Conservation (phyloP, 2,329 filamentous ascomycete genomes). For the Domatiomyces globalis region DNA sequence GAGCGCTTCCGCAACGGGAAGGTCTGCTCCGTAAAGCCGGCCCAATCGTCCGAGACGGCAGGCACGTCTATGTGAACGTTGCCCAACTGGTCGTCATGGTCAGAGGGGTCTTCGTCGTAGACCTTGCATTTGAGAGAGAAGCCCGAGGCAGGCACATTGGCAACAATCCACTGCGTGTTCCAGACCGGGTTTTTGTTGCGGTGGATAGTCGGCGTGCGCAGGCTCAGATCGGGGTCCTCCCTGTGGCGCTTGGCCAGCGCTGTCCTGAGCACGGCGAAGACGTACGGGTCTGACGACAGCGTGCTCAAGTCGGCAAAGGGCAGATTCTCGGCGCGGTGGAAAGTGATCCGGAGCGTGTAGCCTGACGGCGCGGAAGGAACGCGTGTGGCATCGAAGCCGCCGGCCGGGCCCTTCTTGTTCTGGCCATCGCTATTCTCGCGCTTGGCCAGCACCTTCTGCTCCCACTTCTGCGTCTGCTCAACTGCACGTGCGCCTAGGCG, state of each 20-base stretch:
- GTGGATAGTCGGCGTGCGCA: slow-evolving; percentile 64
- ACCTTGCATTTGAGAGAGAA: slow-evolving; percentile 75
- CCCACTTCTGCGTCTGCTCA: slow-evolving; percentile 26
- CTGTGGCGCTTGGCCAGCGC: slow-evolving; percentile 63
- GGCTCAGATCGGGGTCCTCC: slow-evolving; percentile 61
- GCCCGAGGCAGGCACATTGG: slow-evolving; percentile 66
- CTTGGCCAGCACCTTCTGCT: slow-evolving; percentile 22
- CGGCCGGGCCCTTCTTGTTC: slow-evolving; percentile 41
- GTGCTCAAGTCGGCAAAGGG: slow-evolving; percentile 67
- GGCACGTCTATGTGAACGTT: slow-evolving; percentile 61
- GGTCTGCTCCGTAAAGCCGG: slow-evolving; percentile 48
- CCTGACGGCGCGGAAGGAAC: slow-evolving; percentile 60
- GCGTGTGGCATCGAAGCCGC: slow-evolving; percentile 68
- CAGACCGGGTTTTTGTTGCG: slow-evolving; percentile 61
- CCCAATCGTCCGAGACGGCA: slow-evolving; percentile 50
- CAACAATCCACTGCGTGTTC: slow-evolving; percentile 77
- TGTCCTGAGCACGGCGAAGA: slow-evolving; percentile 61
- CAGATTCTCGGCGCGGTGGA: slow-evolving; percentile 67
- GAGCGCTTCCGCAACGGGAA: slow-evolving; percentile 69
- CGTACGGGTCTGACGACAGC: slow-evolving; percentile 69
- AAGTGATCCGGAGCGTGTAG: slow-evolving; percentile 72
- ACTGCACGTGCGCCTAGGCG: slow-evolving; percentile 27
- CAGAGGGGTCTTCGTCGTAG: slow-evolving; percentile 78
- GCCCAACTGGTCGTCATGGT: slow-evolving; percentile 76
- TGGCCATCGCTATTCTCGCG: slow-evolving; percentile 27